Base-by-base conservation (phyloP, 31 red algal species). In the Asparagopsis taxiformis region DNA sequence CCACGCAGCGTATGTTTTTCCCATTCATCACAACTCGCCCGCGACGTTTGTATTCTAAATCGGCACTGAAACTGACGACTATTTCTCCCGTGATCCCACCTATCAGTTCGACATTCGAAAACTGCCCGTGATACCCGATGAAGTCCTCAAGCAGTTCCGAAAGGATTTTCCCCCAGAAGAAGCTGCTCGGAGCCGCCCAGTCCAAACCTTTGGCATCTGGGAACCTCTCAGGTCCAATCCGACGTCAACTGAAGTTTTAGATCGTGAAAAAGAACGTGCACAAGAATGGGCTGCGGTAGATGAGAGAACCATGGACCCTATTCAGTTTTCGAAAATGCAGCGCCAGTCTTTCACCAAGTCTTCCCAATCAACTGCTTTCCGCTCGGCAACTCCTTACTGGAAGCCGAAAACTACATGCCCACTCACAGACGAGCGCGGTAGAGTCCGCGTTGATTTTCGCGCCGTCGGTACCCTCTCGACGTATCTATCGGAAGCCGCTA, bases 361-460 rank as follows among this genome's bases (percentile, higher is more conserved):
- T 34, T 23, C 33, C 13, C 1, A 48, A 0, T 20, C 46, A 17
- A 1, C 62, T 0, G n/a, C 10, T 29, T 16, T 3, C 16, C 19
- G 21, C 0, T n/a, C 67, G 68, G 35, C 31, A 1, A n/a, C 13
- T 13, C 35, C 22, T 3, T 16, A 16, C 3, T 21, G 31, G 13
- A 36, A 22, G 63, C 29, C 24, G 32, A 78, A 77, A 52, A 59
- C 13, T n/a, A 50, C 62, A 16, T 83, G 76, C 24, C 55, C 70
- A 21, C 39, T 91, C 31, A 70, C 59, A 20, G 77, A 91, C 52
- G 87, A 69, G 16, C 68, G 77, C 6, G 87, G 87, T 35, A 68
- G 71, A 17, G 52, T 70, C n/a, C 51, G 39, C 1, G 87, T 91
- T 25, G 87, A 91, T 43, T 91, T 78, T 49, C 70, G 87, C 7